Evolutionary conservation across 2,329 filamentous ascomycete species (phyloP).

Genomic region (Hansfordia pulvinata): DNA sequence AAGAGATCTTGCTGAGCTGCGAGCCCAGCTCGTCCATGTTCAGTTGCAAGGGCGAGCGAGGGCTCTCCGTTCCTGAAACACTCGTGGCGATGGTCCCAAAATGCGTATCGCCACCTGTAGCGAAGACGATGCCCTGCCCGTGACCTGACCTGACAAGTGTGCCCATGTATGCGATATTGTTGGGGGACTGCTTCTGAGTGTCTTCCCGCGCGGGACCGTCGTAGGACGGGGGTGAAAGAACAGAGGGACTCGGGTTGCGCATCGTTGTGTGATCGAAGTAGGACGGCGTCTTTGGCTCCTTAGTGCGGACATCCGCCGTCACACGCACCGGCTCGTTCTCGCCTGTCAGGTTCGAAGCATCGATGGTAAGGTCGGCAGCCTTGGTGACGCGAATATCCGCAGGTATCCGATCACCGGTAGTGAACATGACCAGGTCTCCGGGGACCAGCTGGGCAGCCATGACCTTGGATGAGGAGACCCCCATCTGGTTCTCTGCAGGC

Average conservation of each 20-base stretch:
- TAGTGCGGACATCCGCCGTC: slow-evolving; percentile 42
- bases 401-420: slow-evolving; percentile 90
- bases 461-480: slow-evolving; percentile 69
- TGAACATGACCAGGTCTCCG: slow-evolving; percentile 85
- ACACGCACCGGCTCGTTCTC: slow-evolving; percentile 90
- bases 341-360: slow-evolving; percentile 91
- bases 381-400: slow-evolving; percentile 91
- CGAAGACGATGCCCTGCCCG: slow-evolving; percentile 93
- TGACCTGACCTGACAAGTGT: slow-evolving; percentile 91
- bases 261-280: slow-evolving; percentile 16
- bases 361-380: slow-evolving; percentile 80
- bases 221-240: slow-evolving; percentile 38
- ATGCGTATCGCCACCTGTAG: slow-evolving; percentile 84
- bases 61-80: slow-evolving; percentile 88
- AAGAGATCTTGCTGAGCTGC: slow-evolving; percentile 92
- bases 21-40: slow-evolving; percentile 97
- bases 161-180: slow-evolving; percentile 97
- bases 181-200: slow-evolving; percentile 57
- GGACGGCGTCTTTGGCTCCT: slow-evolving; percentile 14
- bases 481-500: slow-evolving; percentile 48
- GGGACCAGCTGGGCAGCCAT: slow-evolving; percentile 80
- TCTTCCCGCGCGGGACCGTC: slow-evolving; percentile 48
- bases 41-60: slow-evolving; percentile 81
- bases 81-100: slow-evolving; percentile 95
- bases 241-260: slow-evolving; percentile 23